Evolutionary conservation across 495 filamentous ascomycete genomes (phyloP).

Genomic region (Neurospora cerealis): DNA sequence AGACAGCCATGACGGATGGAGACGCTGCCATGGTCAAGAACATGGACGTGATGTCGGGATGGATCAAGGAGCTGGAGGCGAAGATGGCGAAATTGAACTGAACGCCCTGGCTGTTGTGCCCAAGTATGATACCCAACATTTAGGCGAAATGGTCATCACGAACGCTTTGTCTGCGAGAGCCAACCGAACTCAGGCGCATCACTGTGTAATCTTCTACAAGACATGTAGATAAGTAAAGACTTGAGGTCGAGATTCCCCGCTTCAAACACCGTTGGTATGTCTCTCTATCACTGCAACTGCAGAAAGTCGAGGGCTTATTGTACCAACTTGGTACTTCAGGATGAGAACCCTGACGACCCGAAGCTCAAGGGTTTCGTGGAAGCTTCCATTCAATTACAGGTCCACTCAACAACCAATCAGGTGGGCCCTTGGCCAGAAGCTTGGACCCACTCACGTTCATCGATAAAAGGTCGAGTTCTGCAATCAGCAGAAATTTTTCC

Average conservation of each 20-base stretch:
- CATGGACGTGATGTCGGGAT: constrained; percentile 68
- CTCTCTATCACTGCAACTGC: not conserved
- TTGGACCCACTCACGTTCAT: not conserved
- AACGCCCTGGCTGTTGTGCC: constrained; percentile 3
- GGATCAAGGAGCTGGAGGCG: constrained; percentile 81
- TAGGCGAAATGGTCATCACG: not conserved
- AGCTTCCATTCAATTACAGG: not conserved
- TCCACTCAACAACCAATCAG: not conserved
- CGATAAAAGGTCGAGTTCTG: not conserved
- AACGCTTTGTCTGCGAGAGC: not conserved
- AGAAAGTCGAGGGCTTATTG: not conserved
- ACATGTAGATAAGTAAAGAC: not conserved
- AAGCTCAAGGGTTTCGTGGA: not conserved
- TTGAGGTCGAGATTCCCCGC: not conserved
- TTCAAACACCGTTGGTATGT: not conserved
- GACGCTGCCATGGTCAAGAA: constrained; percentile 65
- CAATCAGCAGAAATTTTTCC: not conserved
- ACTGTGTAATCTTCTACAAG: not conserved
- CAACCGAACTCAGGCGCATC: not conserved
- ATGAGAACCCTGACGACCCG: not conserved
- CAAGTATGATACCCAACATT: constrained; percentile 20
- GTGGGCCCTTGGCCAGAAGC: not conserved
- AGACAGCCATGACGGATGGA: constrained; percentile 57
- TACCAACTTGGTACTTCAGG: not conserved
- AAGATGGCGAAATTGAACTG: constrained; percentile 50